Base-by-base conservation (phyloP, 805 yeast genomes). In the Clavispora carvajalis region DNA sequence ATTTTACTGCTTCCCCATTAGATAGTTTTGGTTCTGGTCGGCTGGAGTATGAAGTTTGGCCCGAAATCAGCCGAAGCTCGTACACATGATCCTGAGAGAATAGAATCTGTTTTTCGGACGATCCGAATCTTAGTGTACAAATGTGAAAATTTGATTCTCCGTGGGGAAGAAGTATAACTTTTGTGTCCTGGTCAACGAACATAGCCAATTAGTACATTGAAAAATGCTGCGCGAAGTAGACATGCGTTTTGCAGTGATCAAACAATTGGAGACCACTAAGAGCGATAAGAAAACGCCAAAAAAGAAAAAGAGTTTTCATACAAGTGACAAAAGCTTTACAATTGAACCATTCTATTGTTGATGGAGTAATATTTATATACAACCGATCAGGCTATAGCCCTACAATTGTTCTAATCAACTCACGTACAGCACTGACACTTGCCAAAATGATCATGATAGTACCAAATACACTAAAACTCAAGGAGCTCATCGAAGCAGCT, bases 401-500 rank as follows among this genome's bases (percentile, higher is more conserved):
- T 15, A 71, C 85, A 67, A 72, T 63, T 3, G 55, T 49, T 44
- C 69, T 67, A 10, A 78, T 60, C 5, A 73, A 51, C n/a, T 62
- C 59, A 28, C 63, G 47, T 0, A 69, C 52, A 5, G 60, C 62
- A 1, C 64, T 67, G 30, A 85, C 77, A 36, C 85, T 79, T 9
- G 83, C 76, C 58, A 85, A 47, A 4, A 85, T 68, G 33, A 85
- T 78, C 86, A 85, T 79, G 12, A 79, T 57, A 0, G 89, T 79
- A 5, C 95, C 95, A 55, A 77, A 85, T 16, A 83, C 55, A 16
- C 82, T 79, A 60, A 85, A 85, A 46, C 85, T 73, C 52, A 85
- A 67, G 5, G 83, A 74, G 45, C 87, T 78, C 72, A 85, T 77
- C 3, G 89, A 86, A 1, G 89, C 90, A 12, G 93, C 91, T 49